Base-by-base conservation (phyloP, 2,329 filamentous ascomycete genomes). In the Phaeophleospora eucalypticola region DNA sequence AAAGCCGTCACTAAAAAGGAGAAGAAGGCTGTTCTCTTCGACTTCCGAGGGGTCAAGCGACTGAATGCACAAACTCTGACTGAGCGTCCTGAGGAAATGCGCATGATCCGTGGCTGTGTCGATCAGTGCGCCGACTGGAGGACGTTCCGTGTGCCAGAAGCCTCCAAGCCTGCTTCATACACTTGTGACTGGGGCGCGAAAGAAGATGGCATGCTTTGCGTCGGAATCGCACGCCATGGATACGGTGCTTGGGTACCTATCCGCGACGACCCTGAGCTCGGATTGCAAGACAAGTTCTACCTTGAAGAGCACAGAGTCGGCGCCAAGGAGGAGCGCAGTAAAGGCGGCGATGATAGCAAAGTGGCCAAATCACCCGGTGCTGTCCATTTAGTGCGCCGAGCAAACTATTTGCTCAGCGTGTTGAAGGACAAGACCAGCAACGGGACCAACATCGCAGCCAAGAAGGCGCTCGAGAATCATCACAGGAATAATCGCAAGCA, bases 301-400 rank as follows among this genome's bases (percentile, higher is more conserved):
- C 73, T 98, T 1, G 93, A 98, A 65, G 94, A 98, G 68, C 90
- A 97, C 66, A 86, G 91, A n/a, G 91, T 97, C 15, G 93, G 95
- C 67, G 93, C 94, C 71, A 97, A 97, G 66, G 90, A 93, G 61
- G 89, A 96, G 67, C 85, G 93, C 29, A 86, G 77, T 61, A 88
- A 89, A 61, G 81, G 74, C 14, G 84, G 87, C 17, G 70, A 81
- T 48, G 84, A 88, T 15, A 71, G 80, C 53, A 82, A 82, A 60
- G 76, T 77, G 15, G 87, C 87, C 29, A 94, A 95, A 62, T 95
- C 91, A 2, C 93, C 93, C 3, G 93, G 93, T n/a, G 91, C 93
- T 17, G 93, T 98, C 20, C 93, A 98, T 65, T 82, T 98, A 36
- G 91, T 97, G 44, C 88, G 93, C 39, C 86, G 93, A 49, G 87